Base-by-base conservation (phyloP, 2,329 filamentous ascomycete genomes). In the Orbilia brochopaga region DNA sequence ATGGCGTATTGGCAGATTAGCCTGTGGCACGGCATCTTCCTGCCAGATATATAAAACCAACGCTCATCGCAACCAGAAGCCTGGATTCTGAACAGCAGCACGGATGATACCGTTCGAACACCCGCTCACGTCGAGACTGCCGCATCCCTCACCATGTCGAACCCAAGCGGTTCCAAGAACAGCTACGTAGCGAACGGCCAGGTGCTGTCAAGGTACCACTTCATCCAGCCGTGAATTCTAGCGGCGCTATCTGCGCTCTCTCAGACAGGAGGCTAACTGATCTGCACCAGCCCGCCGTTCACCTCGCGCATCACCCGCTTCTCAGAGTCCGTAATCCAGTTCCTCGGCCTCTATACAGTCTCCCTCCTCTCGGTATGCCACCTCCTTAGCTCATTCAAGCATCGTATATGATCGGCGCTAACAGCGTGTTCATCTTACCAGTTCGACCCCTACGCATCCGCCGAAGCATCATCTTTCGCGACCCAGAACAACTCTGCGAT, bases 241-340 rank as follows among this genome's bases (percentile, higher is more conserved):
- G n/a, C n/a, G n/a, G n/a, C n/a, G n/a, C n/a, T n/a, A n/a, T n/a
- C n/a, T n/a, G n/a, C n/a, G n/a, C n/a, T n/a, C n/a, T n/a, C n/a
- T n/a, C n/a, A n/a, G n/a, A n/a, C 13, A 19, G 15, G 10, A n/a
- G 13, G 44, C 35, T 13, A 24, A n/a, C 15, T 17, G 2, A 7
- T 40, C 52, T 24, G 27, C 11, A 44, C 44, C 65, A 70, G 66
- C 66, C 66, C 59, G n/a, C 66, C 66, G n/a, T 46, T 70, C 13
- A 59, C 59, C 19, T 48, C 66, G 5, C 32, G 66, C 46, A 64
- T 70, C 23, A 64, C 59, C 54, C 53, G 59, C 66, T 59, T 70
- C 59, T 59, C 66, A 17, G 66, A 70, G 30, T 64, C 66, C 27
- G 66, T 50, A 32, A 70, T 70, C 52, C 67, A 66, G 17, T 73